Conservation (phyloP, 306 rosid genomes). For the Cucurbita moschata region DNA sequence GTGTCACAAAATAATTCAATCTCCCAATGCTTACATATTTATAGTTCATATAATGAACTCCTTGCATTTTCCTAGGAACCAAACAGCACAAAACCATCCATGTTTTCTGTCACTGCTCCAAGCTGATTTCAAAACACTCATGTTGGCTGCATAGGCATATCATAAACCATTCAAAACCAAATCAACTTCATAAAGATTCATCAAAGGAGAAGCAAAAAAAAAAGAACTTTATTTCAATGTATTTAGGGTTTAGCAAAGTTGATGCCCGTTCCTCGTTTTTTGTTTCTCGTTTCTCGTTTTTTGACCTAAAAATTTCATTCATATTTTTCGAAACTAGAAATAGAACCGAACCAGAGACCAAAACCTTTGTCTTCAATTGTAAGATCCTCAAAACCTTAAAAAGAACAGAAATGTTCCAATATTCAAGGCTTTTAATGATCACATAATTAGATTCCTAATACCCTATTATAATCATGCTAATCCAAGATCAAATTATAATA, state of each 20-base stretch:
- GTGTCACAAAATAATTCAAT: constrained; percentile 5
- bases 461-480: neutral
- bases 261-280: neutral
- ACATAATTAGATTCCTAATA: neutral
- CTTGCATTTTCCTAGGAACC: neutral
- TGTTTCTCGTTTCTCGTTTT: neutral
- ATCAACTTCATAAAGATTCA: neutral
- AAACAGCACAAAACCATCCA: constrained; percentile 5
- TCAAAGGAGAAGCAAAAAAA: too few species aligned
- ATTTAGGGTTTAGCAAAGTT: neutral
- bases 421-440: neutral
- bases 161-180: neutral
- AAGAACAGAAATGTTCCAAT: neutral
- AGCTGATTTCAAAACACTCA: constrained; percentile 2
- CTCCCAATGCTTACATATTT: neutral
- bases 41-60: neutral
- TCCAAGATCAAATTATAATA: neutral
- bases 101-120: constrained; percentile 1
- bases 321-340: neutral
- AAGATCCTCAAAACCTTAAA: neutral
- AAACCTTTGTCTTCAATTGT: neutral
- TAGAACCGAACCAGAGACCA: neutral
- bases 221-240: neutral
- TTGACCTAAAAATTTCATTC: too few species aligned
- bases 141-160: neutral